Percentiles rank a stretch among this genome's conserved stretches.
These are phyloP conservation scores for Tilletia setariae DNA, from an alignment of 1,284 basidiomycete genomes.

Conservation along the genomic window DNA sequence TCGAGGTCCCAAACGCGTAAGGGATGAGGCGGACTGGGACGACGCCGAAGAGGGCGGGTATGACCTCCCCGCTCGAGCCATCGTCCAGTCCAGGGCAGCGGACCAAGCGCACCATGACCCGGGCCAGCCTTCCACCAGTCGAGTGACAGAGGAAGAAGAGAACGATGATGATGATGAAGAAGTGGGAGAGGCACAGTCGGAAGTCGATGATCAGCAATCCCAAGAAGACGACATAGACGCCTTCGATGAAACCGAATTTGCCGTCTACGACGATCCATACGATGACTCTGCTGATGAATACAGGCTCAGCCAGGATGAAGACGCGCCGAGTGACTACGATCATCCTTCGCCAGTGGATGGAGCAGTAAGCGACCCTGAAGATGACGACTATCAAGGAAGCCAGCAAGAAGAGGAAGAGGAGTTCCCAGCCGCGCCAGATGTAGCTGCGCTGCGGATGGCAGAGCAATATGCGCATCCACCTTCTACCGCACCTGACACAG, in stretches of 20 bases:
- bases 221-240: neutral
- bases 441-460: constrained; percentile 20
- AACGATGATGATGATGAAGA: constrained; percentile 19
- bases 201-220: neutral
- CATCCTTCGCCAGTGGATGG: neutral
- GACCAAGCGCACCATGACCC: too few relatives aligned
- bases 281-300: constrained; percentile 15
- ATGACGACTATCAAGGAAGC: constrained; percentile 27
- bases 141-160: neutral
- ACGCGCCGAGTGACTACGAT: neutral
- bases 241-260: neutral
- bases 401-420: constrained; percentile 29
- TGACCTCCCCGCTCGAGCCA: too few relatives aligned
- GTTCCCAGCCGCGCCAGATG: constrained; percentile 4
- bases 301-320: neutral
- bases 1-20: too few relatives aligned
- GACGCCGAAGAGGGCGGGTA: too few relatives aligned
- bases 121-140: too few relatives aligned
- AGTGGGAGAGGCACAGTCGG: constrained; percentile 24
- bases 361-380: constrained; percentile 12
- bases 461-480: neutral
- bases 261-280: neutral
- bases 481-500: neutral
- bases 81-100: too few relatives aligned
- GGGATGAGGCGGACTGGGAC: too few relatives aligned